Conservation (phyloP, 352 stramenopile species). For the Globisporangium nagaii region DNA sequence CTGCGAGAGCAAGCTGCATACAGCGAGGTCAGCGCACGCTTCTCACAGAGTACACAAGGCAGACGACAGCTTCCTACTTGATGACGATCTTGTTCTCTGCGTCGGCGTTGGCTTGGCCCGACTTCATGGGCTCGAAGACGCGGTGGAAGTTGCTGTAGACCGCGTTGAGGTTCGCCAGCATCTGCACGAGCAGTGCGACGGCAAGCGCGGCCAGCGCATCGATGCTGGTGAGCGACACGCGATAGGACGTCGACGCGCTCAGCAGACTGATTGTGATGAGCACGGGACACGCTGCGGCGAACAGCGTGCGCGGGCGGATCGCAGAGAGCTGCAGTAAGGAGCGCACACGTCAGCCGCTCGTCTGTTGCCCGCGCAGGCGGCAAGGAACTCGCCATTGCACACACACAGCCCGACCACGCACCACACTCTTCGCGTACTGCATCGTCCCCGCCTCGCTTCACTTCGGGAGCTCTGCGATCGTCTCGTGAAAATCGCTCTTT, state of each 20-base stretch:
- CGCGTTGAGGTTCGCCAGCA: conserved; percentile 62
- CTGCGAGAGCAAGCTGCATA: conserved; percentile 52
- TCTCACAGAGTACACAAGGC: neutral
- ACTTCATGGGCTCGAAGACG: conserved; percentile 30
- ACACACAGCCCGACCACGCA: conserved; percentile 11
- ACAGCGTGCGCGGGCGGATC: conserved; percentile 51
- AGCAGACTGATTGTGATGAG: conserved; percentile 53
- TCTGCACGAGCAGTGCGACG: conserved; percentile 57
- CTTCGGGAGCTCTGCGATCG: too few species aligned
- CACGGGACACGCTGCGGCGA: conserved; percentile 46
- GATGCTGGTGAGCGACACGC: conserved; percentile 26
- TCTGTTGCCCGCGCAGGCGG: too few species aligned
- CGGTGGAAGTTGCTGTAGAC: conserved; percentile 74
- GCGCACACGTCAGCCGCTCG: too few species aligned
- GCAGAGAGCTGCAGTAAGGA: conserved; percentile 41
- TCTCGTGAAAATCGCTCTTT: too few species aligned
- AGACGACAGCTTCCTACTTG: conserved; percentile 30
- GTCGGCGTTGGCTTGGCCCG: conserved; percentile 17
- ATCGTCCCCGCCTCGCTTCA: conserved; percentile 14
- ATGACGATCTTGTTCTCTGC: conserved; percentile 54
- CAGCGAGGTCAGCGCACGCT: too few species aligned
- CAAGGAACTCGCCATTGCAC: too few species aligned
- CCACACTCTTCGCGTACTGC: conserved; percentile 61
- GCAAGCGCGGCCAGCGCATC: conserved; percentile 32
- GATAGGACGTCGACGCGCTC: conserved; percentile 1